These are phyloP conservation scores for Epichloe coenophiala DNA, from an alignment of 2,329 filamentous ascomycete genomes.

Conservation along the genomic window DNA sequence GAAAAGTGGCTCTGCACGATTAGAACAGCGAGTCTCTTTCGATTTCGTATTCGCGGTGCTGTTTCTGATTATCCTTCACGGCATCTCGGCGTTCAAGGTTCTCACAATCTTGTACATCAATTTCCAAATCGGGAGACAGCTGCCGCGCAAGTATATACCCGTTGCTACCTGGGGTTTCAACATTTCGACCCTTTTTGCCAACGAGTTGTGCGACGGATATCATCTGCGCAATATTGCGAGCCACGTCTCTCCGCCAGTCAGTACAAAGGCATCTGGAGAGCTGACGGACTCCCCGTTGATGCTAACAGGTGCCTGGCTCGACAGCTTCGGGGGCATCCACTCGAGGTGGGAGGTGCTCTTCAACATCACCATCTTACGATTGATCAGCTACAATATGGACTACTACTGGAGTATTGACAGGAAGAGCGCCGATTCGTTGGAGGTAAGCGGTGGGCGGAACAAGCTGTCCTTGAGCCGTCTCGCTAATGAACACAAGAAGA, in stretches of 20 bases:
- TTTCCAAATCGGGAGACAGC: slow-evolving; percentile 58
- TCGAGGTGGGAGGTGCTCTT: slow-evolving; percentile 93
- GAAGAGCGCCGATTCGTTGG: slow-evolving; percentile 51
- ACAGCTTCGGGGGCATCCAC: slow-evolving; percentile 71
- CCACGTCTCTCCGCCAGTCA: slow-evolving; percentile 25
- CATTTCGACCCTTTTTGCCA: slow-evolving; percentile 71
- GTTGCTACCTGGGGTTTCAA: slow-evolving; percentile 82
- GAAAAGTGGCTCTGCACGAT: slow-evolving; percentile 38
- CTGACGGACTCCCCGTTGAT: slow-evolving; percentile 29
- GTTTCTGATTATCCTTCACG: slow-evolving; percentile 70
- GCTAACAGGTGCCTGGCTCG: slow-evolving; percentile 57
- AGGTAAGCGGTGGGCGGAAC: slow-evolving; percentile 48
- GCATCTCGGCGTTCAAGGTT: slow-evolving; percentile 74
- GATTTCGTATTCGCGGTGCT: slow-evolving; percentile 71
- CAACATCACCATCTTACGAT: slow-evolving; percentile 81
- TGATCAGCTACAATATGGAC: slow-evolving; percentile 95
- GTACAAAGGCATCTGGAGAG: background rate
- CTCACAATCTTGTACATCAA: slow-evolving; percentile 69
- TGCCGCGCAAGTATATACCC: slow-evolving; percentile 61
- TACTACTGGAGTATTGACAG: slow-evolving; percentile 81
- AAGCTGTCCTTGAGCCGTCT: slow-evolving; percentile 3
- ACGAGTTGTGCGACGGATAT: slow-evolving; percentile 74
- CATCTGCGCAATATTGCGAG: slow-evolving; percentile 49
- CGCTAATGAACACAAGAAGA: slow-evolving; percentile 79
- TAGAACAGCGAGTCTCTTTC: slow-evolving; percentile 63